These are phyloP conservation scores for Lenwebbia sp. DNA, from an alignment of 345 rosid genomes.

Conservation along the genomic window DNA sequence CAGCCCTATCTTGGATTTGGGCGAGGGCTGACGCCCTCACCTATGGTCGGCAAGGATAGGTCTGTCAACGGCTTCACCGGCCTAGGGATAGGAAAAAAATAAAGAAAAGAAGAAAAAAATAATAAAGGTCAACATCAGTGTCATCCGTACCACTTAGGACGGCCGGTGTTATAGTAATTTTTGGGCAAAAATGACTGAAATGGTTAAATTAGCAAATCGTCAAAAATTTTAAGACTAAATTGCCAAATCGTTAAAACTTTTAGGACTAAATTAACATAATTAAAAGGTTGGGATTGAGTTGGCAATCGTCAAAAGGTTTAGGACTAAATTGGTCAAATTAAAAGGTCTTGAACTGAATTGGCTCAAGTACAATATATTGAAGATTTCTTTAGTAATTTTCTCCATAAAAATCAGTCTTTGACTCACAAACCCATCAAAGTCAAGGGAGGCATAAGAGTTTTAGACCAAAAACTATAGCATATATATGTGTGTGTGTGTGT, in stretches of 20 bases:
- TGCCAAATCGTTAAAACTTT: neutral
- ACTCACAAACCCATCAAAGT: neutral
- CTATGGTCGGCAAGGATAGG: too few species aligned
- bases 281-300: too few species aligned
- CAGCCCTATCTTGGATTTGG: too few species aligned
- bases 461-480: neutral
- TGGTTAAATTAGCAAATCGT: neutral
- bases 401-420: neutral
- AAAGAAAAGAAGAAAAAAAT: neutral
- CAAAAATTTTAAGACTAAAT: accelerated
- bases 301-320: accelerated
- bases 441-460: neutral
- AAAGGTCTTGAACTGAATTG: too few species aligned
- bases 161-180: accelerated
- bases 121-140: too few species aligned
- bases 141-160: neutral
- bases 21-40: too few species aligned
- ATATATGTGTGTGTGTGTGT: too few species aligned
- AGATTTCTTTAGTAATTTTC: neutral
- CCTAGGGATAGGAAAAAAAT: neutral
- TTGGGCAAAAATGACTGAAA: neutral
- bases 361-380: neutral
- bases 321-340: neutral
- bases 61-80: too few species aligned
- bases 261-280: neutral